Base-by-base conservation (phyloP, 768 basidiomycete genomes). In the Gelatoporia subvermispora region DNA sequence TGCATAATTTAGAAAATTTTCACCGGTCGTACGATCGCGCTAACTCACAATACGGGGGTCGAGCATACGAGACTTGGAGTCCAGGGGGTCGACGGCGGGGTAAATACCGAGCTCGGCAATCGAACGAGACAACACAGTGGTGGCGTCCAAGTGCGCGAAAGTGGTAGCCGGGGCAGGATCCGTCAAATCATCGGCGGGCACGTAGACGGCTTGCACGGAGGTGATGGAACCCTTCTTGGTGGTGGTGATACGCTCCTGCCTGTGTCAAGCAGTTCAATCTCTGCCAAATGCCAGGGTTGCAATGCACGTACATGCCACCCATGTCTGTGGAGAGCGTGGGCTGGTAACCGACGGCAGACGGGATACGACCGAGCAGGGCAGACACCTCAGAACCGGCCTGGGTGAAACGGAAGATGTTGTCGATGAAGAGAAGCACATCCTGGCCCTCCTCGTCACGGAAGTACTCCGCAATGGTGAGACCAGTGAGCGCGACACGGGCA, bases 371-470 rank as follows among this genome's bases (percentile, higher is more conserved):
- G 59, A 98, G 89, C 62, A 99, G 73, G 56, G 96, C 96, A 75
- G 96, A 99, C 79, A 98, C 96, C 70, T 98, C 96, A 56, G 96
- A 99, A 85, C 96, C 96, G 65, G 96, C 96, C 72, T 98, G 96
- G 61, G 96, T 99, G 90, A 99, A 99, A 68, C 96, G 94, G 96
- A 99, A 99, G 75, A 99, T 99, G 84, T 99, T 99, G 88, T 99
- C 96, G 68, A 99, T 99, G 82, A 99, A 99, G 67, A 99, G 85
- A 68, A 99, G 81, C 79, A 99, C 96, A 71, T 99, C 96, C 73
- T 99, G 96, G 56, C 96, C 96, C 76, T 99, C 95, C 77, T 98
- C 95, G 64, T 99, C 96, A 85, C 96, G 94, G 96, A 99, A 99
- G 78, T 98, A 99, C 75, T 99, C 96, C 57, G 96, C 96, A 61